Base-by-base conservation (phyloP, 225 moss, liverwort and hornwort species). In the Pseudisothecium myosuroides region DNA sequence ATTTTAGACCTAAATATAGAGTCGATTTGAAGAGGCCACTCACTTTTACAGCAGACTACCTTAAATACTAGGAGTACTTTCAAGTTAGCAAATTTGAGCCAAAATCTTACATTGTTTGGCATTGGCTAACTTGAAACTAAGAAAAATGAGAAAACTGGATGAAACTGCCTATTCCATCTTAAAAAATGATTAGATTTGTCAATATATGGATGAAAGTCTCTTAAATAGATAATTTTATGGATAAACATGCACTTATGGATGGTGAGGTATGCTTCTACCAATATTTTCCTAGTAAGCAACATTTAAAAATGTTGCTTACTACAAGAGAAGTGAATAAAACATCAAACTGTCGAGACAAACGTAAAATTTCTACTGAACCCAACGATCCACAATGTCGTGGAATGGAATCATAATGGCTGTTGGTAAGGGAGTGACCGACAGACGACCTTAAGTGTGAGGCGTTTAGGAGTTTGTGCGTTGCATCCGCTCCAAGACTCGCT, bases 101-200 rank as follows among this genome's bases (percentile, higher is more conserved):
- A 36, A 52, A 76, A 52, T 14, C 45, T 76, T 36, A 10, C 22
- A 21, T 50, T 76, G 12, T 20, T 50, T 31, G 2, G 19, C 75
- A 75, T 49, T 75, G 7, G 0, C 20, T 32, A 49, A 7, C 20
- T 20, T 20, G 8, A 50, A 19, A 32, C 7, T 31, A 7, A 31
- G 5, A 50, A 31, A 32, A 49, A 12, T 31, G 12, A 5, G 2
- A 17, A 34, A 76, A 76, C 2, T 34, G 50, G 12, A 49, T 75
- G 29, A 32, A 75, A 19, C 1, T 50, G 0, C 17, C 11, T 10
- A 47, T 31, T 1, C 4, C 11, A 11, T 19, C 47, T 11, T 29
- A 17, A 49, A 49, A 32, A 75, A 32, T 50, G 4, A 32, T 34
- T 20, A 76, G 32, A 14, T 50, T 72, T 19, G 4, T 11, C 49